A percentile compares a stretch with the other conserved stretches of the same genome.
Evolutionary conservation across 352 stramenopile genomes (phyloP).

Genomic region (Globisporangium uncinulatum): DNA sequence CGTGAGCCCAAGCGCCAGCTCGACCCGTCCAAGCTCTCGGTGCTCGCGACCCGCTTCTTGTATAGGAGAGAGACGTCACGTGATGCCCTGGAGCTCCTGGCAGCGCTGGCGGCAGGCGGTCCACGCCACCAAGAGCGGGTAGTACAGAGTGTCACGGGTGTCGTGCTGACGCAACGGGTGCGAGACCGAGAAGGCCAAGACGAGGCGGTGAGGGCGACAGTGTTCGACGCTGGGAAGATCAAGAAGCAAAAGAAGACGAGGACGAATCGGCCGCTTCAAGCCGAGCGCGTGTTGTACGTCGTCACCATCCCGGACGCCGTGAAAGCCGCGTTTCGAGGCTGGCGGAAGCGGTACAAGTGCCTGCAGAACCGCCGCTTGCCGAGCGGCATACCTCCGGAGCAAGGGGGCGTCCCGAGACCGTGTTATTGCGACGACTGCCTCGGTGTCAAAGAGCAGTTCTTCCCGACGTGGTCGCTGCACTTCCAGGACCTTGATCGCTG

Average conservation of each 20-base stretch:
- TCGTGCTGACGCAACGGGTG: slow-evolving; percentile 11
- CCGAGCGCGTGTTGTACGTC: slow-evolving; percentile 15
- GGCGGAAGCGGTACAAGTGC: slow-evolving; percentile 28
- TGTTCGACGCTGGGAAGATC: slow-evolving; percentile 14
- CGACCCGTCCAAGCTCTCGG: slow-evolving; percentile 10
- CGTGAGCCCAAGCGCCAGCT: neutral
- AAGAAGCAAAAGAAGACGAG: slow-evolving; percentile 7
- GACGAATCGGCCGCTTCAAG: neutral
- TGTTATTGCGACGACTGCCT: slow-evolving; percentile 55
- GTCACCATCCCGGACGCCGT: slow-evolving; percentile 28
- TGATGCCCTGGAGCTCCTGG: slow-evolving; percentile 21
- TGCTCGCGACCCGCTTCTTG: slow-evolving; percentile 21
- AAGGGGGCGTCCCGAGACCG: slow-evolving; percentile 31
- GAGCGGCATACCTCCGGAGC: slow-evolving; percentile 25
- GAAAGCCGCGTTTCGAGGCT: slow-evolving; percentile 31
- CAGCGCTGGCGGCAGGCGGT: slow-evolving; percentile 26
- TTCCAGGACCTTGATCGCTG: slow-evolving; percentile 46
- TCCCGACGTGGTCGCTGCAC: slow-evolving; percentile 49
- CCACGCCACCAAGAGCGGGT: slow-evolving; percentile 38
- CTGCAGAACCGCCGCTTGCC: slow-evolving; percentile 31
- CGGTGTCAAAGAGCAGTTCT: slow-evolving; percentile 28
- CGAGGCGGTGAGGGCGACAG: neutral
- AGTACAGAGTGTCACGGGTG: slow-evolving; percentile 22
- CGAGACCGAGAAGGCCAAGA: neutral
- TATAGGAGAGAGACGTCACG: slow-evolving; percentile 27